Conservation (phyloP, 2,329 filamentous ascomycete genomes). For the Paraphaeosphaeria sporulosa region DNA sequence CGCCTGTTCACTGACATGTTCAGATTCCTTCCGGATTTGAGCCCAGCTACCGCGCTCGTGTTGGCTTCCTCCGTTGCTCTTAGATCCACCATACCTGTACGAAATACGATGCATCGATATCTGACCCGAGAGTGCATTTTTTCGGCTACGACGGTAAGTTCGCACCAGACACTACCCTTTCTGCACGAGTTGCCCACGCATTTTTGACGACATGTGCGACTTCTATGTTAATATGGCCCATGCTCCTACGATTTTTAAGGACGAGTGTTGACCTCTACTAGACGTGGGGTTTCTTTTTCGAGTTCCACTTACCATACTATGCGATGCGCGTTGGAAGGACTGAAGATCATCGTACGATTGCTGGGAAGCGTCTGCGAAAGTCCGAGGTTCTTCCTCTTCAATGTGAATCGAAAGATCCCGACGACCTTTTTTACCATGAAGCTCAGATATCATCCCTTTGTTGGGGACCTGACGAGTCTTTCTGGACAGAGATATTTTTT, state of each 20-base stretch:
- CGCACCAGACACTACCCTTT: neutral
- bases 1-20: constrained; percentile 1
- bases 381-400: constrained; percentile 21
- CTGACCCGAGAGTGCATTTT: constrained; percentile 20
- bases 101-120: constrained; percentile 26
- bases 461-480: constrained; percentile 25
- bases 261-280: neutral
- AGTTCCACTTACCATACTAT: constrained; percentile 30
- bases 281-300: constrained; percentile 24
- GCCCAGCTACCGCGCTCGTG: constrained; percentile 17
- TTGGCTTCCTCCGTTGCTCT: constrained; percentile 20
- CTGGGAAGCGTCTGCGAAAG: constrained; percentile 17
- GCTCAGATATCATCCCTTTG: constrained; percentile 28
- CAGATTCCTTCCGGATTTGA: constrained; percentile 28
- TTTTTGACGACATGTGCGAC: too few species aligned
- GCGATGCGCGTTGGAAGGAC: constrained; percentile 17
- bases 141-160: constrained; percentile 15
- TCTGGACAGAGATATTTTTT: constrained; percentile 27
- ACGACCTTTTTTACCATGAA: constrained; percentile 25
- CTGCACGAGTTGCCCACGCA: neutral
- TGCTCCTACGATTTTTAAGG: neutral
- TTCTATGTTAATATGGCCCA: neutral
- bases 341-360: constrained; percentile 16
- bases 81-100: constrained; percentile 17
- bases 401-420: constrained; percentile 8